phyloP scores from a whole-genome alignment of 2,329 filamentous ascomycete genomes.

The Nothophaeocryptopus gaeumannii region DNA sequence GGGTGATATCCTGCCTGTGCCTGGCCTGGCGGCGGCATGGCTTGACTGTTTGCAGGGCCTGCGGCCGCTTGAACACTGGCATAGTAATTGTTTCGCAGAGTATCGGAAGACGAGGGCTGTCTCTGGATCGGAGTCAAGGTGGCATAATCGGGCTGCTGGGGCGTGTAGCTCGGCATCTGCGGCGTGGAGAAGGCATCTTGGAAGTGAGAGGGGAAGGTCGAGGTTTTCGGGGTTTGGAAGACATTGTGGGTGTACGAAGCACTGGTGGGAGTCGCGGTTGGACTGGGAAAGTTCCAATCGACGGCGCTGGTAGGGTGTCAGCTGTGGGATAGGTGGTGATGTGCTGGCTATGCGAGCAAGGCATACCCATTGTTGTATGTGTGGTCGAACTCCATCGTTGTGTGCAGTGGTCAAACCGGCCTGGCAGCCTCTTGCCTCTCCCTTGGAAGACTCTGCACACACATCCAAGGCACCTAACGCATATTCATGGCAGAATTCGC shows the following conservation, averaged over 20 bases:
- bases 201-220: slow-evolving; percentile 45
- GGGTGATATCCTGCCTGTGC: slow-evolving; percentile 11
- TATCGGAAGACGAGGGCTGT: slow-evolving; percentile 28
- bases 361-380: slow-evolving; percentile 22
- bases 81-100: slow-evolving; percentile 28
- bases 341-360: slow-evolving; percentile 5
- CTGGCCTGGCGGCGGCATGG: slow-evolving; percentile 19
- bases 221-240: slow-evolving; percentile 47
- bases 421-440: slow-evolving; percentile 15
- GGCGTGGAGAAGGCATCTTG: slow-evolving; percentile 51
- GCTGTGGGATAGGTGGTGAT: neutral
- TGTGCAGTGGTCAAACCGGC: slow-evolving; percentile 6
- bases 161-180: slow-evolving; percentile 43
- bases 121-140: slow-evolving; percentile 29
- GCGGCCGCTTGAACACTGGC: slow-evolving; percentile 24
- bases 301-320: slow-evolving; percentile 35
- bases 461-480: slow-evolving; percentile 8
- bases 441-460: slow-evolving; percentile 10
- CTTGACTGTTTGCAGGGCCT: slow-evolving; percentile 11
- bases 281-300: slow-evolving; percentile 52
- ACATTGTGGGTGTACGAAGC: slow-evolving; percentile 37
- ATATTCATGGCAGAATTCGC: slow-evolving; percentile 6
- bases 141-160: slow-evolving; percentile 27
- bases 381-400: slow-evolving; percentile 24
- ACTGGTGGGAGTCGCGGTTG: slow-evolving; percentile 48